phyloP scores from a whole-genome alignment of 208 protist genomes.

The Leishmania amazonensis region DNA sequence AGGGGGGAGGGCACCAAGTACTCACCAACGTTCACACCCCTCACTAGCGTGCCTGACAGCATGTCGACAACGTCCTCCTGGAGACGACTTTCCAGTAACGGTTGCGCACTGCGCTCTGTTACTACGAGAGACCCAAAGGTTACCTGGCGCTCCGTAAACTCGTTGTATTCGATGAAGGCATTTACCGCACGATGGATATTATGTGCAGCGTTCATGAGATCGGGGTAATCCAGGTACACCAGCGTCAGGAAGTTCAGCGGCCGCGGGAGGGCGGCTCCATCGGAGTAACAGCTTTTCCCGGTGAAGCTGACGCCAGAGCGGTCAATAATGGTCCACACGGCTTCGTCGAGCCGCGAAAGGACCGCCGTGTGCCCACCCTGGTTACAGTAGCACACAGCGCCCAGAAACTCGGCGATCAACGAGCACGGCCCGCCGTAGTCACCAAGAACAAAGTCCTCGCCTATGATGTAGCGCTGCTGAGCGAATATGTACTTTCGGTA shows the following conservation, averaged over 20 bases:
- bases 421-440: slow-evolving; percentile 52
- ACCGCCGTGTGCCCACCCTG: slow-evolving; percentile 10
- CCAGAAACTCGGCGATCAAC: slow-evolving; percentile 11
- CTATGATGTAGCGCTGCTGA: slow-evolving; percentile 61
- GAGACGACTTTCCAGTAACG: not conserved
- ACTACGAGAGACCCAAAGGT: not conserved
- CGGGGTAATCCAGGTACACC: not conserved
- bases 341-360: not conserved
- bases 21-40: not conserved
- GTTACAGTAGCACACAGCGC: slow-evolving; percentile 51
- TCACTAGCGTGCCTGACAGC: not conserved
- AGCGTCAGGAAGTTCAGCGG: slow-evolving; percentile 14
- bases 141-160: not conserved
- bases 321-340: not conserved
- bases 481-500: slow-evolving; percentile 35
- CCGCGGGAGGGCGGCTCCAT: not conserved
- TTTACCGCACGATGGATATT: not conserved
- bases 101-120: not conserved
- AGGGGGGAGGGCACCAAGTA: not conserved
- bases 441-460: slow-evolving; percentile 52
- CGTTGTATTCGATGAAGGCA: accelerated
- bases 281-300: not conserved
- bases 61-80: not conserved
- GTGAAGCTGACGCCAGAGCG: slow-evolving; percentile 6
- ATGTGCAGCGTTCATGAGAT: not conserved